Base-by-base conservation (phyloP, 495 filamentous ascomycete species). In the Cetradonia linearis region DNA sequence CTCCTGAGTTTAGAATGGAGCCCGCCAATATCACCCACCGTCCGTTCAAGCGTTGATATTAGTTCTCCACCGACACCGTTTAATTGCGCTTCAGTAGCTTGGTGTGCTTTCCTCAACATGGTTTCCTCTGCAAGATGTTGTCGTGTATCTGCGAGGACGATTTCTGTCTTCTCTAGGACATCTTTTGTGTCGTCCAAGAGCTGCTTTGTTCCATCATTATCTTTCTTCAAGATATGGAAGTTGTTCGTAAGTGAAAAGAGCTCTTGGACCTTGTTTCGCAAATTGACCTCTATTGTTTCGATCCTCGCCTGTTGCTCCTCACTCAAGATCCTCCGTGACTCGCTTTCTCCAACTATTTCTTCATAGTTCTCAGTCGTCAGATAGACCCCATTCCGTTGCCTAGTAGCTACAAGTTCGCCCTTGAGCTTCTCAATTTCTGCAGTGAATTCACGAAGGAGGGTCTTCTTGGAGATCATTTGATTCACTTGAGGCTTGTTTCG, bases 401-500 rank as follows among this genome's bases (percentile, higher is more conserved):
- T 80, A 6, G 94, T 93, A 10, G 90, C 89, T 58, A 96, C 91
- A 11, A 98, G 79, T 66, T 97, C 94, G 56, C 86, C 87, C 74
- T 94, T 95, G 46, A 98, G 79, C 67, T 86, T 90, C 71, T 98
- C 88, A 58, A 97, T 95, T 65, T 97, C 94, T n/a, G 79, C 72
- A 0, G 94, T 91, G 62, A 95, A 94, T 56, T 98, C 94, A 31
- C 81, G 81, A 1, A 98, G 80, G 23, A 97, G 72, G 5, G 89
- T 95, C 70, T 92, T 92, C 71, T 97, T 98, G 20, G 87, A 89
- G 57, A 96, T 81, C 66, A 87, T 81, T 34, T 88, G 86, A 70
- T 97, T 97, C 66, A 94, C 81, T 67, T 98, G 93, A 5, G 93
- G 93, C 70, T 96, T 96, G 70, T 98, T 98, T 25, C 89, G 86